Conservation (phyloP, 2,329 filamentous ascomycete genomes). For the Trichothecium roseum region DNA sequence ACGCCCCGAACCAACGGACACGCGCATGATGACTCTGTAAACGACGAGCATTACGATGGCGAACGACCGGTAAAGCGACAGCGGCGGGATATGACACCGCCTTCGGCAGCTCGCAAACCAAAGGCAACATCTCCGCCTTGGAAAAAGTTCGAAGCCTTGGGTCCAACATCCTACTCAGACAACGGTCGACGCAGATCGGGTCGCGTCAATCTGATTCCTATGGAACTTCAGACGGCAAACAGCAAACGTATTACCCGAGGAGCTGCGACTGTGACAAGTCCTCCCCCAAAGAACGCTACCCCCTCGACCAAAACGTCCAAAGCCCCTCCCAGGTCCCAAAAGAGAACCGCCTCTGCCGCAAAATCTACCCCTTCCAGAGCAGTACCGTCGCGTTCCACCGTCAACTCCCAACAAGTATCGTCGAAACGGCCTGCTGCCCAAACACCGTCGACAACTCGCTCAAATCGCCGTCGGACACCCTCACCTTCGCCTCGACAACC, state of each 20-base stretch:
- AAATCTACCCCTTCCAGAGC: slow-evolving; percentile 13
- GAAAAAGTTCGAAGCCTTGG: slow-evolving; percentile 77
- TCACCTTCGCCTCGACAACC: slow-evolving; percentile 31
- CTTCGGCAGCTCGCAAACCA: slow-evolving; percentile 29
- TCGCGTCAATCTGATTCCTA: slow-evolving; percentile 47
- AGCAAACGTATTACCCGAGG: slow-evolving; percentile 43
- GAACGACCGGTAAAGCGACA: slow-evolving; percentile 55
- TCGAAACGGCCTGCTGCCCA: slow-evolving; percentile 17
- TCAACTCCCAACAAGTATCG: slow-evolving; percentile 13
- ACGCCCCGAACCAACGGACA: slow-evolving; percentile 39
- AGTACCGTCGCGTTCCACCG: slow-evolving; percentile 11
- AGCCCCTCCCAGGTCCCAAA: slow-evolving; percentile 3
- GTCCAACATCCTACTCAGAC: slow-evolving; percentile 74
- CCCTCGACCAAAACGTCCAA: slow-evolving; percentile 15
- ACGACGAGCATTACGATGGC: slow-evolving; percentile 17
- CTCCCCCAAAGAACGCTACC: slow-evolving; percentile 9
- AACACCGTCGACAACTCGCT: slow-evolving; percentile 19
- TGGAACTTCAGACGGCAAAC: slow-evolving; percentile 38
- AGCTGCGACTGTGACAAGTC: slow-evolving; percentile 16
- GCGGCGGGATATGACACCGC: slow-evolving; percentile 38
- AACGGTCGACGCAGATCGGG: slow-evolving; percentile 62
- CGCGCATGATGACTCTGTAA: slow-evolving; percentile 26
- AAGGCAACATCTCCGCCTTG: slow-evolving; percentile 72
- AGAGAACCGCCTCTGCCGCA: slow-evolving; percentile 10
- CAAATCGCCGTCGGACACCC: slow-evolving; percentile 26